These are phyloP conservation scores for Thelonectria rubi DNA, from an alignment of 2,329 filamentous ascomycete genomes.

Conservation along the genomic window DNA sequence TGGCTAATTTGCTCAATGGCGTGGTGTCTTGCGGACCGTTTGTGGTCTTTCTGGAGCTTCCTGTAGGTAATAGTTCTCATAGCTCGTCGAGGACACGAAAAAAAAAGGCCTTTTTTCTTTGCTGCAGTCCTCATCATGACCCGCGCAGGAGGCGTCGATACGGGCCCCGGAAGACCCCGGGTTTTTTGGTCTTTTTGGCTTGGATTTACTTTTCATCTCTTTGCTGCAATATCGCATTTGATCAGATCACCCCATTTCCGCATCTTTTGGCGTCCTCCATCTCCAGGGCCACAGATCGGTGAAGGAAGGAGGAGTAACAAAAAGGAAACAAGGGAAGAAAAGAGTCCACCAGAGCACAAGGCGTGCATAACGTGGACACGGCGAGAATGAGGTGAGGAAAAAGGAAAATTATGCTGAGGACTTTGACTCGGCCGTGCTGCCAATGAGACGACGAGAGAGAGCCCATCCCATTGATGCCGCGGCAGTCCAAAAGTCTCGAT, in stretches of 20 bases:
- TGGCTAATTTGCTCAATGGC: not conserved
- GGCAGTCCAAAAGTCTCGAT: not conserved
- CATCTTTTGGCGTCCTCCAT: slow-evolving; percentile 1
- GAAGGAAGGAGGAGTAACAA: not conserved
- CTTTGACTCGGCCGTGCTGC: slow-evolving; percentile 1
- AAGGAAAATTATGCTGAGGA: slow-evolving; percentile 8
- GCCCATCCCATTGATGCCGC: not conserved
- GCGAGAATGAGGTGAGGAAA: not conserved
- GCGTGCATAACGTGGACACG: not conserved
- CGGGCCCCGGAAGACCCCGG: slow-evolving; percentile 27
- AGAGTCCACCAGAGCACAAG: slow-evolving; percentile 1
- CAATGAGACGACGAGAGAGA: slow-evolving; percentile 12
- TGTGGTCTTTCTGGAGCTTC: not conserved
- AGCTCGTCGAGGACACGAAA: too few relatives aligned
- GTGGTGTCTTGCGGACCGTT: not conserved
- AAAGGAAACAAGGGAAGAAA: not conserved
- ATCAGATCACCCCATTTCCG: slow-evolving; percentile 23
- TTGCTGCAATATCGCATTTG: slow-evolving; percentile 3
- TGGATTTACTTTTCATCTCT: not conserved
- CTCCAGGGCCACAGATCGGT: slow-evolving; percentile 5
- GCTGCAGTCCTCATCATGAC: too few relatives aligned
- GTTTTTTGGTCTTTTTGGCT: slow-evolving; percentile 12
- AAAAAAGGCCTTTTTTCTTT: too few relatives aligned
- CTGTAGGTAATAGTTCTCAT: too few relatives aligned
- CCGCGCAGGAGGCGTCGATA: too few relatives aligned